Evolutionary conservation across 495 filamentous ascomycete species (phyloP), one percentile per base, ranked within the genome.

Genomic region (Podospora sp.): DNA sequence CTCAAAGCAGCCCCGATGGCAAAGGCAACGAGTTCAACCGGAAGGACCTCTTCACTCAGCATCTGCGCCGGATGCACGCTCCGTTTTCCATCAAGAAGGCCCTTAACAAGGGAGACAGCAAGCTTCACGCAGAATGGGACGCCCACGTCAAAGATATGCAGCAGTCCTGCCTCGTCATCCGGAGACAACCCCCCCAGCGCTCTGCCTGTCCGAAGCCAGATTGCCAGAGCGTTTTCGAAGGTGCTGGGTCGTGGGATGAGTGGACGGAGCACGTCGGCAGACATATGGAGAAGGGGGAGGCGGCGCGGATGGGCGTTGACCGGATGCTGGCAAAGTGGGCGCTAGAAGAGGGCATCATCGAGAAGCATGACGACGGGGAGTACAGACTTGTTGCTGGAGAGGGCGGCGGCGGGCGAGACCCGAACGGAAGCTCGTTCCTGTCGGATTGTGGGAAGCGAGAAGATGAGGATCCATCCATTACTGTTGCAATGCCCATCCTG

Each of bases 11-110:
- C 40, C 77, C 79, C 2, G 84, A 86, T 62, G 83, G 85, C 27
- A 87, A 86, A 64, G 84, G 83, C 0, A 87, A 86, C 65, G 84
- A 86, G 71, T 87, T 87, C 68, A 97, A 97, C 79, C 91, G 94
- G 68, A 98, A 97, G 76, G 94, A 98, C 73, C 88, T 98, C 50
- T 98, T 97, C 78, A 94, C 90, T 0, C 93, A 97, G 71, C 94
- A 98, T 72, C 82, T 96, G 11, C 89, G 93, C n/a, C 91, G 94
- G 55, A 97, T 97, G 94, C 94, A 98, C 72, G 82, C 83, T 0
- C 89, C 81, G 6, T 81, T 80, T 63, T 74, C 77, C 0, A 81
- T 84, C 67, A 79, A 83, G 66, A 83, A 82, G 67, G 75, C 82
- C 50, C 73, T 80, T 7, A 78, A 81, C 20, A 82, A 84, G 63